These are phyloP conservation scores for Microbotryomycetes sp. DNA, from an alignment of 1,284 basidiomycete genomes.

Conservation along the genomic window DNA sequence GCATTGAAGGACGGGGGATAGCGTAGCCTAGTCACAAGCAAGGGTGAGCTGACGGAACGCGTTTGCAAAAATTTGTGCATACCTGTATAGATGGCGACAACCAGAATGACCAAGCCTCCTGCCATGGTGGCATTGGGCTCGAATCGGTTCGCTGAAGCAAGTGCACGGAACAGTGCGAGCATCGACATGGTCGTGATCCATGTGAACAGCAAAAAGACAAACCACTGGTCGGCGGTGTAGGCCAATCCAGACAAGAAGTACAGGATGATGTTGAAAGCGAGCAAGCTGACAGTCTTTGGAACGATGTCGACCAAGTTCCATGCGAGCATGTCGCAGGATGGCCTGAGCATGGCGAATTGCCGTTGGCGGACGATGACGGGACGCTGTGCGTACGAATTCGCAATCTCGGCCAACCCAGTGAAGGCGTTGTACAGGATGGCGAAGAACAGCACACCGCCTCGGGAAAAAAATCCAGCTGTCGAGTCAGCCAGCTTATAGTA, in stretches of 20 bases:
- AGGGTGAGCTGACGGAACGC: background rate
- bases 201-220: conserved; percentile 42
- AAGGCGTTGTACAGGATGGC: conserved; percentile 46
- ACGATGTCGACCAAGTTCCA: conserved; percentile 47
- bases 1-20: conserved; percentile 39
- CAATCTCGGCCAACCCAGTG: conserved; percentile 53
- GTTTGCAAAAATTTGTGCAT: background rate
- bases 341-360: conserved; percentile 46
- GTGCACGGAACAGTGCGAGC: conserved; percentile 46
- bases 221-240: conserved; percentile 39
- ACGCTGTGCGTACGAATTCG: conserved; percentile 47
- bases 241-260: conserved; percentile 47
- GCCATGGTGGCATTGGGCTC: conserved; percentile 30
- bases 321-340: conserved; percentile 45
- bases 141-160: conserved; percentile 42
- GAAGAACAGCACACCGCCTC: conserved; percentile 59
- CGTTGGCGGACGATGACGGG: conserved; percentile 40
- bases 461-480: conserved; percentile 65
- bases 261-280: conserved; percentile 32
- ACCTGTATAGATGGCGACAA: conserved; percentile 45
- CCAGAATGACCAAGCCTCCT: conserved; percentile 41
- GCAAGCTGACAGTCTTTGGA: conserved; percentile 40
- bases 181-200: conserved; percentile 44
- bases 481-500: conserved; percentile 58
- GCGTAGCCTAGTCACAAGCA: conserved; percentile 34